A percentile compares a stretch with the other conserved stretches of the same genome.
These are phyloP conservation scores for Diaporthe caulivora DNA, from an alignment of 2,329 filamentous ascomycete species.

Conservation along the genomic window DNA sequence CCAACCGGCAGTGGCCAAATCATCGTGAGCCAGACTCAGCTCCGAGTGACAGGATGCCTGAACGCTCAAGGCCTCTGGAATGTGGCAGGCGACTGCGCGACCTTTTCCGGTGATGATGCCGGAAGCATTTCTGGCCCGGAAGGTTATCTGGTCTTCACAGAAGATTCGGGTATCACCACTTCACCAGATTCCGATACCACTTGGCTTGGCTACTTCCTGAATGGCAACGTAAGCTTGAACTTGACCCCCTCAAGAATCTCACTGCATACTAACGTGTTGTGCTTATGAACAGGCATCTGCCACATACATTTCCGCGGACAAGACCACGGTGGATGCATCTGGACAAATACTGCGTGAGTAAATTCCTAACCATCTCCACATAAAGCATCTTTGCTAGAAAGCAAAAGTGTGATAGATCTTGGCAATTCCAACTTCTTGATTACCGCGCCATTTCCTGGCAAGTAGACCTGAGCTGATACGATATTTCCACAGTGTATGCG, in stretches of 20 bases:
- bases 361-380: no score
- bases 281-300: neutral
- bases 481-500: neutral
- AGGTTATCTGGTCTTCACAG: neutral
- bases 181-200: neutral
- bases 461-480: neutral
- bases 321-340: neutral
- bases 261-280: neutral
- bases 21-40: constrained; percentile 23
- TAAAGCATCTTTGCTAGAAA: neutral
- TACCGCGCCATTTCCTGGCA: neutral
- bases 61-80: constrained; percentile 1
- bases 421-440: neutral
- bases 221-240: neutral
- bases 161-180: constrained; percentile 9
- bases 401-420: rapidly evolving
- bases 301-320: constrained; percentile 5
- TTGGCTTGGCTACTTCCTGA: constrained; percentile 19
- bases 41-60: constrained; percentile 19
- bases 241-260: neutral
- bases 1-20: neutral
- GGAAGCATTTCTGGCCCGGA: constrained; percentile 3
- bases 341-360: constrained; percentile 16
- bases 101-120: neutral
- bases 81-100: constrained; percentile 3